These are phyloP conservation scores for Terfezia boudieri DNA, from an alignment of 495 filamentous ascomycete genomes.

Conservation along the genomic window DNA sequence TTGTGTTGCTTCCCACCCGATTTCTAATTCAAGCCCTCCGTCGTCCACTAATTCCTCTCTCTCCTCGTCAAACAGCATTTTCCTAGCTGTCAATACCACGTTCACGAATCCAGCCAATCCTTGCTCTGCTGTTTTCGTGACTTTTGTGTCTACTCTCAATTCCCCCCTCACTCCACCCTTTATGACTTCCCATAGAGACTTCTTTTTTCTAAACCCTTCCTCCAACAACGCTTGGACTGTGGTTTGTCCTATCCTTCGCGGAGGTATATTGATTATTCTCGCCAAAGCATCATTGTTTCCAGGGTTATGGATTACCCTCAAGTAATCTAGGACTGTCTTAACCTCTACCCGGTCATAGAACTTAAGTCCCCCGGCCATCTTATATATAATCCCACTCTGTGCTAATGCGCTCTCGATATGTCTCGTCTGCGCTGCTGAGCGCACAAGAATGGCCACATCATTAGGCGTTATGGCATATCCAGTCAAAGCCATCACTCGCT, in stretches of 20 bases:
- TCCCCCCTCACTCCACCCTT: slow-evolving; percentile 48
- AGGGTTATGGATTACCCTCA: slow-evolving; percentile 66
- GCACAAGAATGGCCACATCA: slow-evolving; percentile 70
- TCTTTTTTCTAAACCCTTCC: slow-evolving; percentile 44
- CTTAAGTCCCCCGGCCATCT: slow-evolving; percentile 73
- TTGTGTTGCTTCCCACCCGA: slow-evolving; percentile 13
- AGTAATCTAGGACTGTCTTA: slow-evolving; percentile 71
- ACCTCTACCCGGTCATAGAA: slow-evolving; percentile 91
- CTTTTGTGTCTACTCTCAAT: slow-evolving; percentile 34
- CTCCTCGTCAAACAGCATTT: slow-evolving; percentile 31
- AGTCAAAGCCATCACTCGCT: slow-evolving; percentile 44
- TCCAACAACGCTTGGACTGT: slow-evolving; percentile 53
- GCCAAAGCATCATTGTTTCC: slow-evolving; percentile 72
- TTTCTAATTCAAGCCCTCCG: slow-evolving; percentile 3
- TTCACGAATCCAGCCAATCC: slow-evolving; percentile 37
- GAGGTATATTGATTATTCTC: slow-evolving; percentile 67
- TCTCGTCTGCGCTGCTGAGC: slow-evolving; percentile 63
- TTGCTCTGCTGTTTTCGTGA: slow-evolving; percentile 45
- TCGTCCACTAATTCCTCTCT: slow-evolving; percentile 1
- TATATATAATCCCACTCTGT: slow-evolving; percentile 69
- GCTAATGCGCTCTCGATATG: slow-evolving; percentile 68
- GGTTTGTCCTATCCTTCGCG: slow-evolving; percentile 58
- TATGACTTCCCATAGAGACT: slow-evolving; percentile 54
- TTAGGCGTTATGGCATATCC: slow-evolving; percentile 47
- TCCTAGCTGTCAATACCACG: slow-evolving; percentile 36